Evolutionary conservation across 257 asterid genomes (phyloP).

Genomic region (Solanum boliviense): DNA sequence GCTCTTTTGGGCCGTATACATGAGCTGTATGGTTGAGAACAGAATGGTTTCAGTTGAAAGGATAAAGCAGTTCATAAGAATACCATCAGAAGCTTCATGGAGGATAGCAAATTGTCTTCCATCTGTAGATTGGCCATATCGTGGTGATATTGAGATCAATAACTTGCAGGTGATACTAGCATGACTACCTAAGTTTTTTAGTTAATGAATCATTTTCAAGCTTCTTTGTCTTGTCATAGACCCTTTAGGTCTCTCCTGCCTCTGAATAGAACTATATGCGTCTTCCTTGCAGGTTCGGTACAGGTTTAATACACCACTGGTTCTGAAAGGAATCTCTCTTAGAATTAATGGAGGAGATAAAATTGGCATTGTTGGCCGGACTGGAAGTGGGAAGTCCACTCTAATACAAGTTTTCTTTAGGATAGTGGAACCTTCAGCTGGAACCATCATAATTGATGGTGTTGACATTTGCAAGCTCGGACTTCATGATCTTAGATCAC

Average conservation of each 20-base stretch:
- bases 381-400: conserved; percentile 79
- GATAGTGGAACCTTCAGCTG: conserved; percentile 56
- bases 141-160: conserved; percentile 38
- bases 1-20: conserved; percentile 32
- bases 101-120: conserved; percentile 18
- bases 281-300: conserved; percentile 51
- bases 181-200: background rate
- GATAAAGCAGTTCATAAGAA: conserved; percentile 47
- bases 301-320: conserved; percentile 51
- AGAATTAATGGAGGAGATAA: conserved; percentile 53
- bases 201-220: background rate
- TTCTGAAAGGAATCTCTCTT: conserved; percentile 50
- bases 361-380: conserved; percentile 72
- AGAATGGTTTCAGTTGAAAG: conserved; percentile 79
- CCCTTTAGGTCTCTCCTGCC: background rate
- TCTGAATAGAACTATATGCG: background rate
- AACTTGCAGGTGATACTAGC: conserved; percentile 46
- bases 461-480: conserved; percentile 49
- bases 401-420: conserved; percentile 64
- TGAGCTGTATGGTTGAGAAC: conserved; percentile 44
- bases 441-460: conserved; percentile 53
- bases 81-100: conserved; percentile 68
- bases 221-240: background rate
- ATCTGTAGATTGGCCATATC: conserved; percentile 49
- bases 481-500: conserved; percentile 61